Base-by-base conservation (phyloP, 345 rosid species). In the Rhizophora apiculata region DNA sequence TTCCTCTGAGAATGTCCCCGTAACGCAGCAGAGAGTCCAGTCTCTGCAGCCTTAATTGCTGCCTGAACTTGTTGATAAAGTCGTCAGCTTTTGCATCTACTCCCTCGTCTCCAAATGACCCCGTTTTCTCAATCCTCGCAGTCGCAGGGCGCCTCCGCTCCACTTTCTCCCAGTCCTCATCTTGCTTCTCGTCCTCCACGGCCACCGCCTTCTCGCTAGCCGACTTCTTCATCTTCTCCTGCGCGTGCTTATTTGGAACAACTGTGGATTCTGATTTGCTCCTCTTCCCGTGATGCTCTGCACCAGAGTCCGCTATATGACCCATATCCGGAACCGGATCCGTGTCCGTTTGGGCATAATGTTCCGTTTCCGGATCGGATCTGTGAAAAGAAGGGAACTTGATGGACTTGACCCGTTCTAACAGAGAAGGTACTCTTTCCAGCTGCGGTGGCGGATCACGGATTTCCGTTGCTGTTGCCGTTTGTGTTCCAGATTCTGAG, bases 161-260 rank as follows among this genome's bases (percentile, higher is more conserved):
- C 65, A 51, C 68, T 37, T 6, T 52, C 48, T 80, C 85, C 70
- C 18, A 18, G 2, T 22, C 49, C 0, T 30, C 68, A 46, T 55
- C 73, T 36, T 68, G 68, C 59, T 62, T 79, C 61, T 49, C 72
- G 22, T 7, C 51, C 53, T 53, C 74, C 43, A 46, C 54, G 60
- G 11, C 49, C 49, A 32, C 72, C 22, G 74, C 67, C 68, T 76
- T 86, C 75, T 83, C 88, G 78, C 97, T 91, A 3, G 85, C 88
- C 1, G 92, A 88, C 76, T 85, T 93, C 77, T 81, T 89, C 89
- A 93, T 80, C 72, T 72, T 83, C 69, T 65, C 56, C 65, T 8
- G 16, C 62, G 30, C n/a, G 22, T 24, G 64, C 60, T 32, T 64
- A 43, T 32, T 74, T 58, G 72, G 5, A 16, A 55, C 56, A 56